A percentile compares a stretch with the other conserved stretches of the same genome.
phyloP scores from a whole-genome alignment of 805 yeast species.

The Kodamaea sagamina region DNA sequence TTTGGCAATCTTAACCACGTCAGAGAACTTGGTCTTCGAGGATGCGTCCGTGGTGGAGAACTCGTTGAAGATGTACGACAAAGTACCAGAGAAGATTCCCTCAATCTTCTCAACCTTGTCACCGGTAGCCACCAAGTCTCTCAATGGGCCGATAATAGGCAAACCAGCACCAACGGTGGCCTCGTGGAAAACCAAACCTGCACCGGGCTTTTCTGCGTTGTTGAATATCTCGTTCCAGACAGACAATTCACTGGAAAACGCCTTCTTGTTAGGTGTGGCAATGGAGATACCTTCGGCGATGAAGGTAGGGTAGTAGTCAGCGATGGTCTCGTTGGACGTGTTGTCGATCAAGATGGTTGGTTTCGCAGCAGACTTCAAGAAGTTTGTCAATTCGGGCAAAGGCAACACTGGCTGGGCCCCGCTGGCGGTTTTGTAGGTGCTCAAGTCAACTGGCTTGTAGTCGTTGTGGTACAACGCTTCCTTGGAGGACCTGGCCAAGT shows the following conservation, averaged over 20 bases:
- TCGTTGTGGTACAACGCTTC: constrained; percentile 69
- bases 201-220: constrained; percentile 50
- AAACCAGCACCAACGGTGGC: constrained; percentile 99
- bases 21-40: constrained; percentile 73
- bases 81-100: constrained; percentile 95
- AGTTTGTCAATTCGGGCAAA: constrained; percentile 59
- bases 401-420: constrained; percentile 53
- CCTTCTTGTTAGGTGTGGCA: constrained; percentile 98
- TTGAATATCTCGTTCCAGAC: constrained; percentile 77
- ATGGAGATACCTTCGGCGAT: constrained; percentile 79
- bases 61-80: constrained; percentile 93
- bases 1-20: constrained; percentile 86
- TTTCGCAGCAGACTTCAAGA: constrained; percentile 60
- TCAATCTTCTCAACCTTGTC: constrained; percentile 89
- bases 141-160: constrained; percentile 87
- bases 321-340: constrained; percentile 82
- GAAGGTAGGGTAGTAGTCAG: constrained; percentile 74
- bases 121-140: constrained; percentile 88
- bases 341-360: constrained; percentile 92
- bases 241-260: constrained; percentile 74
- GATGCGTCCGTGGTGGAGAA: constrained; percentile 70
- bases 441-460: constrained; percentile 68
- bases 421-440: constrained; percentile 53
- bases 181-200: constrained; percentile 90
- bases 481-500: constrained; percentile 69